phyloP scores from a whole-genome alignment of 768 basidiomycete genomes.

The Mycena venus region DNA sequence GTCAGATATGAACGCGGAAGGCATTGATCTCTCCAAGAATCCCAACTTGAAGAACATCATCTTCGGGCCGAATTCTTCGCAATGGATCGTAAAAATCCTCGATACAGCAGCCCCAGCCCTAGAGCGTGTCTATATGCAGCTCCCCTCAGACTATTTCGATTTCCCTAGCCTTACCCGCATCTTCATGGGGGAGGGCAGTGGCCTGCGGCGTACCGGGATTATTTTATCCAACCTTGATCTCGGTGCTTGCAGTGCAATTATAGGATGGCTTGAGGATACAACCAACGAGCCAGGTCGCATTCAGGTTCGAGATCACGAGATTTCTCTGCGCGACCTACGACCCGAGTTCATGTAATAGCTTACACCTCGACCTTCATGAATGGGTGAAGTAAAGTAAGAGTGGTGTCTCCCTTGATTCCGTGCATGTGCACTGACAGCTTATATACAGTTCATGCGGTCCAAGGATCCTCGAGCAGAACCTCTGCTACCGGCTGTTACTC shows the following conservation, averaged over 20 bases:
- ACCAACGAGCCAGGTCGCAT: background rate
- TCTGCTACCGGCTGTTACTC: no score
- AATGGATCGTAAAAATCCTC: background rate
- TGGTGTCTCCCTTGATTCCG: no score
- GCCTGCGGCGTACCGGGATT: constrained; percentile 1
- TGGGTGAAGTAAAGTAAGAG: no score
- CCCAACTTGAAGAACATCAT: background rate
- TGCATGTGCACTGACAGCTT: no score
- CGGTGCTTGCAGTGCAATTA: background rate
- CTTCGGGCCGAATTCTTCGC: background rate
- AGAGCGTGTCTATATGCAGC: constrained; percentile 12
- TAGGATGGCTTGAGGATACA: background rate
- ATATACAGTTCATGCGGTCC: no score
- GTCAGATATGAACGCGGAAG: background rate
- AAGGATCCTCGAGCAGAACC: no score
- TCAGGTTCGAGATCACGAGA: background rate
- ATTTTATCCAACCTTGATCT: background rate
- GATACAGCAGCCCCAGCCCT: background rate
- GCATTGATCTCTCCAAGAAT: constrained; percentile 4
- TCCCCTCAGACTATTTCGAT: background rate
- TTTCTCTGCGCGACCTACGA: background rate
- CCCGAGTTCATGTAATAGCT: background rate
- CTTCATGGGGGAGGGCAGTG: background rate
- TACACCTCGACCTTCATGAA: background rate
- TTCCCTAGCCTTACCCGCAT: background rate